A percentile compares a stretch with the other conserved stretches of the same genome.
Evolutionary conservation across 2,329 filamentous ascomycete species (phyloP).

Genomic region (Furcasterigmium furcatum): DNA sequence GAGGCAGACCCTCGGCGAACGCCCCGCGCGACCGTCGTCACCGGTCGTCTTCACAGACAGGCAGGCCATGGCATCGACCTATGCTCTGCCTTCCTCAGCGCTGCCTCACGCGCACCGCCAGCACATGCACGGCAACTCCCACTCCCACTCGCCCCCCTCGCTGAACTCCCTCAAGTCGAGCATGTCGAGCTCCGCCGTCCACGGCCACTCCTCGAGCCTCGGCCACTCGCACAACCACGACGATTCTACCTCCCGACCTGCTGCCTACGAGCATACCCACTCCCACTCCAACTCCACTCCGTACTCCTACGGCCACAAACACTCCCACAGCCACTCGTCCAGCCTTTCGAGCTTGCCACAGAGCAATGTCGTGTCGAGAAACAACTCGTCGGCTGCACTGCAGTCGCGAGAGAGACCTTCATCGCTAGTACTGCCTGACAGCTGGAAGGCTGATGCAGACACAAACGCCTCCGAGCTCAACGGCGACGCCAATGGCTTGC

Average conservation of each 20-base stretch:
- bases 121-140: slow-evolving; percentile 33
- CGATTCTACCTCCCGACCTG: slow-evolving; percentile 7
- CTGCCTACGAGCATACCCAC: slow-evolving; percentile 17
- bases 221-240: slow-evolving; percentile 27
- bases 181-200: slow-evolving; percentile 19
- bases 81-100: slow-evolving; percentile 48
- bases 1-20: no score
- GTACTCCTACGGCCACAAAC: slow-evolving; percentile 19
- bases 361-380: slow-evolving; percentile 7
- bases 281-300: slow-evolving; percentile 8
- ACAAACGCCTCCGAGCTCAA: slow-evolving; percentile 28
- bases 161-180: slow-evolving; percentile 34
- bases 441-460: slow-evolving; percentile 37
- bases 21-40: no score
- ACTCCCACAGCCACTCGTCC: slow-evolving; percentile 16
- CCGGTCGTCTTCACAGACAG: no score
- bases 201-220: slow-evolving; percentile 22
- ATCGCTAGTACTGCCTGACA: slow-evolving; percentile 29
- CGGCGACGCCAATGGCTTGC: slow-evolving; percentile 20
- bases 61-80: slow-evolving; percentile 46
- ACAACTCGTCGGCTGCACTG: not conserved
- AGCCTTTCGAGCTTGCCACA: not conserved
- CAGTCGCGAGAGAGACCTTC: slow-evolving; percentile 23
- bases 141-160: slow-evolving; percentile 29
- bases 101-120: slow-evolving; percentile 45